phyloP scores from a whole-genome alignment of 106 monocot species.

The Dendrobium catenatum region DNA sequence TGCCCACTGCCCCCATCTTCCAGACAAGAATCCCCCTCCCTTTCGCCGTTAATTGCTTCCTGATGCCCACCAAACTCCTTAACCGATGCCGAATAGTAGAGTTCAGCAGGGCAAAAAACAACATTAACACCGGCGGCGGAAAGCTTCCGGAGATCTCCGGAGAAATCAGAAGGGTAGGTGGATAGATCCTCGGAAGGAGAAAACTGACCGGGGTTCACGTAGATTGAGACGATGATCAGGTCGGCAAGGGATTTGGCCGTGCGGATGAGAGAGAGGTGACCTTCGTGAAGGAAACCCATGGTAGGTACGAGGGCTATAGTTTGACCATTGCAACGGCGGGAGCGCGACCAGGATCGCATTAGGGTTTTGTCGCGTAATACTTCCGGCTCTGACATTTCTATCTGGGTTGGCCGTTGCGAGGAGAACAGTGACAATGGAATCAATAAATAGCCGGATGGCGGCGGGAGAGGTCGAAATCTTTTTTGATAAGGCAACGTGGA shows the following conservation, averaged over 20 bases:
- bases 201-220: constrained; percentile 96
- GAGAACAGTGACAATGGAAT: background rate
- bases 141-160: constrained; percentile 67
- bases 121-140: constrained; percentile 43
- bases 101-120: constrained; percentile 63
- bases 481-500: background rate
- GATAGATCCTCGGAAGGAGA: constrained; percentile 85
- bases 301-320: constrained; percentile 82
- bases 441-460: background rate
- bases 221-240: constrained; percentile 81
- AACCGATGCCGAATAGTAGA: constrained; percentile 39
- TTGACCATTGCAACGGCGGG: constrained; percentile 20
- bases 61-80: background rate
- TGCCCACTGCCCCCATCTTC: constrained; percentile 36
- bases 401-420: background rate
- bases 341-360: constrained; percentile 77
- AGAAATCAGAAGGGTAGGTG: constrained; percentile 69
- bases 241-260: constrained; percentile 37
- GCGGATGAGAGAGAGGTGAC: constrained; percentile 75
- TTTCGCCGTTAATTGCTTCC: constrained; percentile 7
- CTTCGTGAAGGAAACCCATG: constrained; percentile 94
- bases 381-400: constrained; percentile 12
- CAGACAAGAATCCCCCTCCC: constrained; percentile 22
- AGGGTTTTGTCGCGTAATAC: constrained; percentile 44
- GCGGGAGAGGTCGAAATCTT: background rate